Evolutionary conservation across 108 stramenopile genomes (phyloP).

Genomic region (Fistulifera pelliculosa): DNA sequence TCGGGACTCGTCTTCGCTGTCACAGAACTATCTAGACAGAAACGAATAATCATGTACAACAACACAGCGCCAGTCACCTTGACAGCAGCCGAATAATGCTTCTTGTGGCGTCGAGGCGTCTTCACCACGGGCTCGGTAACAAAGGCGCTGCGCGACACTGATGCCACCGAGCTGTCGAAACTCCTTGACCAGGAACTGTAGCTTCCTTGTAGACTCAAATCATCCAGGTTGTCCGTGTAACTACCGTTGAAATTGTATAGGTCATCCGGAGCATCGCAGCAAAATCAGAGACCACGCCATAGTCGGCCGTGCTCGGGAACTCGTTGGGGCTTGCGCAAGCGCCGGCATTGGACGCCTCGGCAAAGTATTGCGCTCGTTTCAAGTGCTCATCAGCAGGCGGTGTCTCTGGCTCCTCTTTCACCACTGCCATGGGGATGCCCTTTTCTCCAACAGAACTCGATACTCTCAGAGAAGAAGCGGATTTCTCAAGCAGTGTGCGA

Average conservation of each 20-base stretch:
- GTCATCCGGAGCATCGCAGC: background rate
- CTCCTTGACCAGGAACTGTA: background rate
- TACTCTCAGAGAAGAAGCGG: constrained; percentile 18
- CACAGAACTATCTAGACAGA: too few species aligned
- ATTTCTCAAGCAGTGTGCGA: constrained; percentile 23
- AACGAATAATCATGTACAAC: too few species aligned
- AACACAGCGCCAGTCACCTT: too few species aligned
- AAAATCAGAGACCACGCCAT: background rate
- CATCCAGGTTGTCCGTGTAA: background rate
- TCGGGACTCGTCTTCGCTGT: too few species aligned
- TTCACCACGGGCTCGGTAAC: too few species aligned
- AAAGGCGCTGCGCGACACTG: too few species aligned
- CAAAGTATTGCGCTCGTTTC: background rate
- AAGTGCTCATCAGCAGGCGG: background rate
- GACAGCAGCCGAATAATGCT: too few species aligned
- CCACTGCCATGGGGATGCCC: background rate
- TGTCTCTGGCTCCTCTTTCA: background rate
- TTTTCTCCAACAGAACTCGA: background rate
- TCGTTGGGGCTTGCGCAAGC: background rate
- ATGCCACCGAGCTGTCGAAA: constrained; percentile 1
- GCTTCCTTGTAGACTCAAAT: constrained; percentile 1
- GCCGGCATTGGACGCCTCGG: background rate
- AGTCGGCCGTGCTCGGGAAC: background rate
- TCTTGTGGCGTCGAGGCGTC: too few species aligned
- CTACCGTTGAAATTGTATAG: background rate